phyloP scores from a whole-genome alignment of 2,329 filamentous ascomycete species.

The Aspergillus sp. region DNA sequence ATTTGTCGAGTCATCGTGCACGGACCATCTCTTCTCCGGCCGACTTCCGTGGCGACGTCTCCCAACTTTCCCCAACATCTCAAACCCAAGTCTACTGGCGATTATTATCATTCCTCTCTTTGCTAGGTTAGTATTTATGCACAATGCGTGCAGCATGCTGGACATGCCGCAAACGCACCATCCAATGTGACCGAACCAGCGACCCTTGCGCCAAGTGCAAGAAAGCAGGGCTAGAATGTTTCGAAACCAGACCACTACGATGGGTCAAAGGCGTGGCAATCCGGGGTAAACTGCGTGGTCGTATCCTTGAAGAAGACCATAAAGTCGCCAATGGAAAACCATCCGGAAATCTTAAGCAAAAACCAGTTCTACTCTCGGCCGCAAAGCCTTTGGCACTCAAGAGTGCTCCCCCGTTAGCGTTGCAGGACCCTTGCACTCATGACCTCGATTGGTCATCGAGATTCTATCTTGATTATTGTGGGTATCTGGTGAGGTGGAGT shows the following conservation, averaged over 20 bases:
- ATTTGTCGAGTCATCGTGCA: too few species aligned
- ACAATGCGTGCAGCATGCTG: conserved; percentile 21
- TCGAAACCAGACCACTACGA: conserved; percentile 30
- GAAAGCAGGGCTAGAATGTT: conserved; percentile 34
- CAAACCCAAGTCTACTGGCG: too few species aligned
- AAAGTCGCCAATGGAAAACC: neutral
- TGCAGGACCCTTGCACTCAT: conserved; percentile 17
- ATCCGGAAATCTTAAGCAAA: neutral
- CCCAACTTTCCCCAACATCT: too few species aligned
- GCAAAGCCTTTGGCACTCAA: neutral
- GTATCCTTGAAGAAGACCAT: neutral
- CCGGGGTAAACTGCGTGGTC: conserved; percentile 24
- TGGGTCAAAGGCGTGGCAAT: conserved; percentile 35
- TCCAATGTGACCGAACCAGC: conserved; percentile 30
- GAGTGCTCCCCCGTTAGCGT: neutral
- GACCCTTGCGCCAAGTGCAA: conserved; percentile 32
- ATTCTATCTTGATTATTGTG: conserved; percentile 36
- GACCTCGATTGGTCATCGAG: conserved; percentile 21
- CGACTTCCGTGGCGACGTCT: too few species aligned
- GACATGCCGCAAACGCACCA: conserved; percentile 34
- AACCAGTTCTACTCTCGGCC: neutral
- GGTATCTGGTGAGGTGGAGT: conserved; percentile 2
- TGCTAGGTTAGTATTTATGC: neutral
- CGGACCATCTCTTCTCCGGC: too few species aligned
- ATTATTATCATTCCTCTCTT: neutral